phyloP scores from a whole-genome alignment of 148 eudicot species.

The Euryodendron excelsum region DNA sequence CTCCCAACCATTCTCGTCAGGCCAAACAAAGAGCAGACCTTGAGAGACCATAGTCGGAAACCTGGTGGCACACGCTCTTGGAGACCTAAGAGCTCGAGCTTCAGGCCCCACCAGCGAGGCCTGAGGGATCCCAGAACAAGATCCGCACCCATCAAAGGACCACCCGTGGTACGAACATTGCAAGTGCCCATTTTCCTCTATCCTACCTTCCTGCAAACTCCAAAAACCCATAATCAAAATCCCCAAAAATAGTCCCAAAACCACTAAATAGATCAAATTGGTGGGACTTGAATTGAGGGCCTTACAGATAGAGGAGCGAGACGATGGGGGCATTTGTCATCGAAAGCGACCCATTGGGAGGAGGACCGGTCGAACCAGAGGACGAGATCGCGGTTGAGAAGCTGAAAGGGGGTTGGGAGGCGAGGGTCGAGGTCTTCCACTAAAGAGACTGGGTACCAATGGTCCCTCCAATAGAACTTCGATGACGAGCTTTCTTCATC shows the following conservation, averaged over 20 bases:
- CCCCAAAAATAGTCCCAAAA: constrained; percentile 1
- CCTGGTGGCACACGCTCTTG: constrained; percentile 78
- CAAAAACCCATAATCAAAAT: constrained; percentile 8
- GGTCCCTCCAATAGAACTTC: constrained; percentile 87
- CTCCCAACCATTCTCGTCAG: constrained; percentile 95
- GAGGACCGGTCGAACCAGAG: constrained; percentile 63
- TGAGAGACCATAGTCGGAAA: constrained; percentile 93
- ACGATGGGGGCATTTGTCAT: constrained; percentile 94
- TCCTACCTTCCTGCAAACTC: constrained; percentile 97
- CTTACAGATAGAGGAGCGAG: constrained; percentile 91
- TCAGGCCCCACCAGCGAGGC: constrained; percentile 81
- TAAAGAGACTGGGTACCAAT: constrained; percentile 94
- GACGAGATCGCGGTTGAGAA: constrained; percentile 80
- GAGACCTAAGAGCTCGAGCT: constrained; percentile 73
- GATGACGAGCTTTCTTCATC: constrained; percentile 24
- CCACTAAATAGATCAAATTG: neutral
- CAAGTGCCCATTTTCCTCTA: constrained; percentile 93
- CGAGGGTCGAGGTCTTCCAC: constrained; percentile 69
- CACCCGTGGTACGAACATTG: constrained; percentile 98
- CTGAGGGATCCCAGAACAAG: constrained; percentile 88
- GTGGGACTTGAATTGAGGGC: too few species aligned
- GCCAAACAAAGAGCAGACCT: constrained; percentile 98
- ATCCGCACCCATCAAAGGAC: constrained; percentile 85
- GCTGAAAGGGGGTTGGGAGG: constrained; percentile 78
- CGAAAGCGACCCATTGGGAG: constrained; percentile 76